Base-by-base conservation (phyloP, 208 protist genomes). In the Endotrypanum monterogeii region DNA sequence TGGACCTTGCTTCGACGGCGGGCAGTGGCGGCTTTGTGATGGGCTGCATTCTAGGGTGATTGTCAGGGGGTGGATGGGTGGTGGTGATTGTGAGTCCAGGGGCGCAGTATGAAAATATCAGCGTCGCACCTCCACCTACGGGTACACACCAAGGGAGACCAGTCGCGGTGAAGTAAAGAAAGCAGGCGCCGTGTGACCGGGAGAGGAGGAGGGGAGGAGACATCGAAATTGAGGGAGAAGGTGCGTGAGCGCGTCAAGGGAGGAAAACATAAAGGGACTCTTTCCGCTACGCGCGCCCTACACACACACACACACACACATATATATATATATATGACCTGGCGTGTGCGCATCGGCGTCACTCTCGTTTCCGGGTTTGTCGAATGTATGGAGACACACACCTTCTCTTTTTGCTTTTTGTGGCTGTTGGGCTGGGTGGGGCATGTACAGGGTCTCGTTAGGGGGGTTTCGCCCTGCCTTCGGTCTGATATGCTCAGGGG, bases 271-370 rank as follows among this genome's bases (percentile, higher is more conserved):
- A 14, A 11, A 11, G 44, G 12, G 12, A 48, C 44, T 48, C 44
- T 14, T 48, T 48, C 8, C 44, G 44, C 12, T 48, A n/a, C n/a
- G n/a, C n/a, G n/a, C n/a, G n/a, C n/a, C n/a, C n/a, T n/a, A n/a
- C n/a, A n/a, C n/a, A 71, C 63, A 71, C 23, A 58, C 61, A 39
- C 23, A 71, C 61, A 28, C 71, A 11, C 61, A 12, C 61, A 30
- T 60, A 46, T 48, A 56, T 30, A 55, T 54, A 41, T 70, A 46
- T 30, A 69, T 25, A 57, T 28, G 25, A 11, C 12, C 44, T n/a
- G 44, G 44, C 12, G 44, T 48, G 12, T 5, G 44, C 12, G 44
- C 44, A 11, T 48, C 44, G 5, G 44, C 44, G 44, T 48, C 44
- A 11, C 12, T 48, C 44, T 5, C 44, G 12, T 28, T 57, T 57